Conservation (phyloP, 2,329 filamentous ascomycete genomes). For the Aureobasidium lini region DNA sequence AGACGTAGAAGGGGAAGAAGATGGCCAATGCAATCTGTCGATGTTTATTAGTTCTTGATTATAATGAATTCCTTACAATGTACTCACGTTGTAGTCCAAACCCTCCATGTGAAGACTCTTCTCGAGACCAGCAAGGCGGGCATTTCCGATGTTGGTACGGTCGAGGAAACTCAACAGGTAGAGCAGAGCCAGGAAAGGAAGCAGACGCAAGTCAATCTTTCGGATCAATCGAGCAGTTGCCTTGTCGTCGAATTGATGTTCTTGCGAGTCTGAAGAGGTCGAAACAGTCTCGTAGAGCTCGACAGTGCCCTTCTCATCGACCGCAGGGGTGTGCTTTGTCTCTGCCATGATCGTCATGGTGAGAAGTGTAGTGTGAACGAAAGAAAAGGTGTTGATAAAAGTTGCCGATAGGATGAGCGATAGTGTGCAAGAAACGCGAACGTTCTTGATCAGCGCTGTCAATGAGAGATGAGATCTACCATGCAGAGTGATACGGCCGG, state of each 20-base stretch:
- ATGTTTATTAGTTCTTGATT: not conserved
- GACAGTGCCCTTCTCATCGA: conserved; percentile 6
- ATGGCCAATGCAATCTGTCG: conserved; percentile 58
- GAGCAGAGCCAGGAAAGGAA: conserved; percentile 49
- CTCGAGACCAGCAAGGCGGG: conserved; percentile 49
- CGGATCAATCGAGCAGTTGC: conserved; percentile 31
- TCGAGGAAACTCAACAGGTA: conserved; percentile 52
- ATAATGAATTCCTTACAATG: not conserved
- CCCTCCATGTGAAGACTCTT: conserved; percentile 55
- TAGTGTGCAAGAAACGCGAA: not conserved
- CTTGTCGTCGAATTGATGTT: conserved; percentile 13
- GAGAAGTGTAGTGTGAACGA: not conserved
- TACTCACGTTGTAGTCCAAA: conserved; percentile 55
- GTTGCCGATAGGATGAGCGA: not conserved
- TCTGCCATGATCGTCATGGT: conserved; percentile 8
- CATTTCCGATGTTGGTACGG: conserved; percentile 44
- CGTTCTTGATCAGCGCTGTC: conserved; percentile 6
- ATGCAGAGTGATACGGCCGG: not conserved
- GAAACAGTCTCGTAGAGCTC: conserved; percentile 15
- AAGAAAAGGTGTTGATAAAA: not conserved
- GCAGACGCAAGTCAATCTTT: conserved; percentile 46
- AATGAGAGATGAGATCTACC: conserved; percentile 1
- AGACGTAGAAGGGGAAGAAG: conserved; percentile 53
- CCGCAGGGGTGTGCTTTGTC: not conserved
- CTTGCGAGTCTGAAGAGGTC: not conserved